Evolutionary conservation across 345 rosid genomes (phyloP).

Genomic region (Gossypium anomalum): DNA sequence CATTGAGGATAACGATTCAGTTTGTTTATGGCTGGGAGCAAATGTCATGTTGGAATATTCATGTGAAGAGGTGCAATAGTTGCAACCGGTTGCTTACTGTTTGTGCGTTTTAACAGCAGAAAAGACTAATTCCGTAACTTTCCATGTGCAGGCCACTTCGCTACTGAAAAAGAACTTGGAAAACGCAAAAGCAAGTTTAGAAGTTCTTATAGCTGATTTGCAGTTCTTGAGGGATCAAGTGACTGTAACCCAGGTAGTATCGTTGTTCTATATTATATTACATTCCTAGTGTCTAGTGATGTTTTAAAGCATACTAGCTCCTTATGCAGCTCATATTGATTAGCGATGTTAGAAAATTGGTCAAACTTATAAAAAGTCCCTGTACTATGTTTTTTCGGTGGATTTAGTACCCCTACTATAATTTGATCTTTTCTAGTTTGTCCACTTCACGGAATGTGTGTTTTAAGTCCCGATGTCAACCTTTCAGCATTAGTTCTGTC

Average conservation of each 20-base stretch:
- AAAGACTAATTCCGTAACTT: constrained; percentile 20
- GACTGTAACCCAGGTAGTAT: constrained; percentile 81
- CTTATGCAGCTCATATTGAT: neutral
- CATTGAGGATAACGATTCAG: constrained; percentile 66
- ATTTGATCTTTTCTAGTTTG: no score
- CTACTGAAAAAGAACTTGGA: constrained; percentile 83
- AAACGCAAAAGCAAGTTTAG: constrained; percentile 92
- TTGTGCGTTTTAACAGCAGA: constrained; percentile 18
- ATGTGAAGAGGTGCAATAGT: constrained; percentile 59
- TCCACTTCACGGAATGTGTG: no score
- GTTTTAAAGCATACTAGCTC: neutral
- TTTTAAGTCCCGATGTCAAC: no score
- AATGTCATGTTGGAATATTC: constrained; percentile 98
- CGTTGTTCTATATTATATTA: neutral
- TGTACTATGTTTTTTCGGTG: no score
- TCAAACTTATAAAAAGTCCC: no score
- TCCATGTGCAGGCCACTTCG: constrained; percentile 49
- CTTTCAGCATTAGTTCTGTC: no score
- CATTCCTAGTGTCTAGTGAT: neutral
- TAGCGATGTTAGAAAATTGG: neutral
- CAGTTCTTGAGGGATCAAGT: constrained; percentile 95
- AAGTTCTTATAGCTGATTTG: constrained; percentile 80
- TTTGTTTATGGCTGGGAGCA: constrained; percentile 92
- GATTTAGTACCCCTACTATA: no score
- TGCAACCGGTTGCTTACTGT: constrained; percentile 14